A percentile compares a stretch with the other conserved stretches of the same genome.
Evolutionary conservation across 176 grass and related monocot genomes (phyloP).

Genomic region (Chrysopogon serrulatus): DNA sequence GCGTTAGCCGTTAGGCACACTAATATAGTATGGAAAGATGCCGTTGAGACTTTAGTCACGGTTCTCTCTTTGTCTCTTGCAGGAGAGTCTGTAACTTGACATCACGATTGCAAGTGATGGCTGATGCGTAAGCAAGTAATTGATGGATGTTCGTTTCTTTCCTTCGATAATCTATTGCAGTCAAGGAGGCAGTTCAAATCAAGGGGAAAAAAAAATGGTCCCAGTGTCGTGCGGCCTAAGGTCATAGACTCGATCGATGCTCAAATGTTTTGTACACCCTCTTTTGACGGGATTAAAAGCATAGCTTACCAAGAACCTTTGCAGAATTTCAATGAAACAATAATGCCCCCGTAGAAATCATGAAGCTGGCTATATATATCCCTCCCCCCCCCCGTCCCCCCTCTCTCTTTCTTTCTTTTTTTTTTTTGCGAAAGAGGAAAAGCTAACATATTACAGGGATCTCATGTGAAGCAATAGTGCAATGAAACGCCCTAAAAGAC

Average conservation of each 20-base stretch:
- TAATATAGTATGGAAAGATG: not conserved
- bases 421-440: not conserved
- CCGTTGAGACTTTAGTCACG: not conserved
- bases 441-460: not conserved
- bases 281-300: not conserved
- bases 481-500: no score
- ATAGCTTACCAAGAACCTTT: not conserved
- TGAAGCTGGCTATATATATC: not conserved
- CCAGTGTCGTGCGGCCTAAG: not conserved
- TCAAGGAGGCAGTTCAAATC: slow-evolving; percentile 18
- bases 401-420: not conserved
- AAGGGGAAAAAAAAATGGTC: not conserved
- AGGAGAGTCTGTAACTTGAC: not conserved
- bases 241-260: no score
- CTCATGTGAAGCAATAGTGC: not conserved
- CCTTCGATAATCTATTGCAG: not conserved
- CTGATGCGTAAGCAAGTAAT: not conserved
- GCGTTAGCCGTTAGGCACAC: not conserved
- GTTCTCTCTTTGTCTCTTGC: not conserved
- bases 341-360: not conserved
- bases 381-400: no score
- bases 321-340: not conserved
- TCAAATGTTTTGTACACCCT: not conserved
- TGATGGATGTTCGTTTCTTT: not conserved
- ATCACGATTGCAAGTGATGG: not conserved